A percentile compares a stretch with the other conserved stretches of the same genome.
phyloP scores from a whole-genome alignment of 192 early-diverging fungal genomes.

The Podila verticillata region DNA sequence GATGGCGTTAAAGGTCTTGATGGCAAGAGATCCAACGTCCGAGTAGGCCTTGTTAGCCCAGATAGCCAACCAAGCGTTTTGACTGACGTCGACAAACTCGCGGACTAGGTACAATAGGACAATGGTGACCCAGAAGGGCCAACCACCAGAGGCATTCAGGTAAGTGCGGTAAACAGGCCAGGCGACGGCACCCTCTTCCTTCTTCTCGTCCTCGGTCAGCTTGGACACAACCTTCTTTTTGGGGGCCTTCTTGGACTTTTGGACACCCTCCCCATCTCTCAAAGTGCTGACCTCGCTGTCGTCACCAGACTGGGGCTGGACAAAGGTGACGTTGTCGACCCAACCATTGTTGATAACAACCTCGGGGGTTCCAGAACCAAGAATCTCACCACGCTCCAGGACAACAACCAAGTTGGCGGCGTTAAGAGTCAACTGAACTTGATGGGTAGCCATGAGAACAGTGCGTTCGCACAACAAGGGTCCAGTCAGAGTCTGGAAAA shows the following conservation, averaged over 20 bases:
- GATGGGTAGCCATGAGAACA: constrained; percentile 91
- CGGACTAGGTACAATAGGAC: constrained; percentile 50
- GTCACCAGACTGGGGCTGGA: constrained; percentile 13
- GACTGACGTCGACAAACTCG: constrained; percentile 59
- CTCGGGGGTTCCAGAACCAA: constrained; percentile 59
- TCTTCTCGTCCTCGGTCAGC: constrained; percentile 87
- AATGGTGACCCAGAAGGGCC: constrained; percentile 65
- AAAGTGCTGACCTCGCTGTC: constrained; percentile 41
- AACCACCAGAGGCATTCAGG: constrained; percentile 72
- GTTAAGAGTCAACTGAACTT: constrained; percentile 72
- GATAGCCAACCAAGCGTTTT: constrained; percentile 68
- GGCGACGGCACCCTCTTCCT: constrained; percentile 82
- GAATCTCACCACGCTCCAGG: constrained; percentile 67
- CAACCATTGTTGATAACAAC: constrained; percentile 55
- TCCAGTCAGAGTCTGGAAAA: constrained; percentile 80
- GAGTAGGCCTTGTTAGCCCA: constrained; percentile 48
- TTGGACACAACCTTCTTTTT: constrained; percentile 54
- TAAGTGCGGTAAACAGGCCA: constrained; percentile 85
- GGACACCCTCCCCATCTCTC: constrained; percentile 52
- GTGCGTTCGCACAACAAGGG: constrained; percentile 82
- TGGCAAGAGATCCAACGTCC: constrained; percentile 15
- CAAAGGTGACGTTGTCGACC: constrained; percentile 52
- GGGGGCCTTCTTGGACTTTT: constrained; percentile 44
- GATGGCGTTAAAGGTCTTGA: constrained; percentile 4
- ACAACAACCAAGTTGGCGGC: constrained; percentile 68